Evolutionary conservation across 495 filamentous ascomycete species (phyloP).

Genomic region (Apodospora peruviana): DNA sequence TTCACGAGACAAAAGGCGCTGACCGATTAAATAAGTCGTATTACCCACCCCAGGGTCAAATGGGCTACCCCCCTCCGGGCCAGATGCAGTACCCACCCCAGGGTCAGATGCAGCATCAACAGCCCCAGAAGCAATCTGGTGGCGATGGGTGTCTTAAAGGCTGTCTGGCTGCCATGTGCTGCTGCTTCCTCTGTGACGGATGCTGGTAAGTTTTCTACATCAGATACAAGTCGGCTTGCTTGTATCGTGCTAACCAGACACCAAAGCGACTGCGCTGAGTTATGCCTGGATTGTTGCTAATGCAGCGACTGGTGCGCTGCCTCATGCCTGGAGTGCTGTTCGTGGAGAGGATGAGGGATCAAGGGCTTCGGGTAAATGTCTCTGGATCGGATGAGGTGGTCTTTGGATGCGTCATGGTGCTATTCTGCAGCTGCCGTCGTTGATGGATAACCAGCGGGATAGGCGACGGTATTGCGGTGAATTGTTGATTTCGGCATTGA

Average conservation of each 20-base stretch:
- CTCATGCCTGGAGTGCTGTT: too few species aligned
- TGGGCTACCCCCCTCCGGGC: conserved; percentile 18
- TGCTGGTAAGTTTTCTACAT: not conserved
- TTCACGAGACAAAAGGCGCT: not conserved
- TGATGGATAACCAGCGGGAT: too few species aligned
- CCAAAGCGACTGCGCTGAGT: not conserved
- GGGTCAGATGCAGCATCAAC: not conserved
- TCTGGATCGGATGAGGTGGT: too few species aligned
- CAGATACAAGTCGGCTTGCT: too few species aligned
- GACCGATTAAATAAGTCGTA: too few species aligned
- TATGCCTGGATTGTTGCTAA: not conserved
- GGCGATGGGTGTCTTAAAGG: not conserved
- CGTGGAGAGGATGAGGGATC: too few species aligned
- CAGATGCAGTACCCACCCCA: conserved; percentile 40
- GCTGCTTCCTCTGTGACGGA: not conserved
- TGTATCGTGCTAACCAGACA: too few species aligned
- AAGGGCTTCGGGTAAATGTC: too few species aligned
- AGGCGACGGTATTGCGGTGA: too few species aligned
- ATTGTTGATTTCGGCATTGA: too few species aligned
- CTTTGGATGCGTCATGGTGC: too few species aligned
- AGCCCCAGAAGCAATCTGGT: not conserved
- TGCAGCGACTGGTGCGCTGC: not conserved
- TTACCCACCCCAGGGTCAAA: not conserved
- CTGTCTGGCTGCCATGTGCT: not conserved
- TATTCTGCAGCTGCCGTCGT: too few species aligned